Evolutionary conservation across 306 rosid species (phyloP), one percentile per base, ranked within the genome.

Genomic region (Biancaea sappan): DNA sequence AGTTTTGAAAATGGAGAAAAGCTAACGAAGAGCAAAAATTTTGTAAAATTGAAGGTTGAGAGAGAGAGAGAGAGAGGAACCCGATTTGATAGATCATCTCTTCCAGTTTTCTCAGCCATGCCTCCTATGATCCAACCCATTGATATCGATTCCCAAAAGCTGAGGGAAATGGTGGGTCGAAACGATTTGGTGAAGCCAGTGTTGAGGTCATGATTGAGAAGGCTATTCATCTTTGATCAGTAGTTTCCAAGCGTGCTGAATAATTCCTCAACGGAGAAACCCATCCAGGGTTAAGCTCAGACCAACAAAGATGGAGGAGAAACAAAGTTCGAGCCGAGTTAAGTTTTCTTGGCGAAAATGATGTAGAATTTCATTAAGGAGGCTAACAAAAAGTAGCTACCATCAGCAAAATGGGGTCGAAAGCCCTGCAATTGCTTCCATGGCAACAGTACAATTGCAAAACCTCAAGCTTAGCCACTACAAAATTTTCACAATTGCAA

Each of bases 121-220:
- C 91, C 97, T 83, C 92, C 97, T 84, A 84, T 87, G 96, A 88
- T 94, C 87, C 97, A 88, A 74, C 99, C 99, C 0, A 82, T 94
- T 24, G 92, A 88, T 70, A 65, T 84, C 76, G 90, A 90, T 77
- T 44, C 90, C 41, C 83, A 72, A 56, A 76, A 76, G 26, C 68
- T 68, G 28, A 84, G 79, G 47, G 97, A 85, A 48, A 63, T 75
- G 72, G 81, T 74, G 66, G 77, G 58, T 51, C 87, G 96, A 15
- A 71, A 71, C 66, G 97, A 94, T 67, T 73, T 82, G 44, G 84
- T 79, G 1, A 94, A 94, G 79, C 93, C 93, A 18, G 89, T 92
- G 56, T 54, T 90, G 74, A 94, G 88, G 79, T 90, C 96, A 31
- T 92, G 99, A 34, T 79, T 92, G 40, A 87, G 88, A 81, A 84